phyloP scores from a whole-genome alignment of 2,329 filamentous ascomycete genomes.

The Mollisia scopiformis region DNA sequence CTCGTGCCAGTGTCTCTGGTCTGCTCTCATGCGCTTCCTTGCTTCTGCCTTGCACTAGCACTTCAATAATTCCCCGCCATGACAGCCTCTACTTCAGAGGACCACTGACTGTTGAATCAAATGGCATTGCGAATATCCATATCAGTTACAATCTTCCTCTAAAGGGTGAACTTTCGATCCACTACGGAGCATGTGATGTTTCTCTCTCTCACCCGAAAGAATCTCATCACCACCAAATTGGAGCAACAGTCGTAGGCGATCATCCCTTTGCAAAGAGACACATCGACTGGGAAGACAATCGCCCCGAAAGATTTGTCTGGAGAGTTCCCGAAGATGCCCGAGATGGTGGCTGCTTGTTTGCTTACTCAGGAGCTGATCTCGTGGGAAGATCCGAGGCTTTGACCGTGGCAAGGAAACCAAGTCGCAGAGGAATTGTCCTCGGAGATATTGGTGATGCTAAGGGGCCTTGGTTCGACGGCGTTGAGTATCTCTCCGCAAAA shows the following conservation, averaged over 20 bases:
- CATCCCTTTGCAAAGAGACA: constrained; percentile 45
- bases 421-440: constrained; percentile 8
- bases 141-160: background rate
- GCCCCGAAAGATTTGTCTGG: constrained; percentile 45
- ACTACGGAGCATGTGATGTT: constrained; percentile 66
- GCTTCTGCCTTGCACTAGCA: background rate
- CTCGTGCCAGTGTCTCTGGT: background rate
- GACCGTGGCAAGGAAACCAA: constrained; percentile 10
- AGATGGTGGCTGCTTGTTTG: constrained; percentile 39
- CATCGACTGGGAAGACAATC: constrained; percentile 49
- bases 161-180: background rate
- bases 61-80: background rate
- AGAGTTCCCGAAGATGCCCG: constrained; percentile 36
- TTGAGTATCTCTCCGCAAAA: constrained; percentile 58
- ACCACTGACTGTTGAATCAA: background rate
- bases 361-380: constrained; percentile 34
- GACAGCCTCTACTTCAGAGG: constrained; percentile 4
- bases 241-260: constrained; percentile 39
- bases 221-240: constrained; percentile 19
- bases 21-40: background rate
- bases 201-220: constrained; percentile 50
- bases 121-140: constrained; percentile 5
- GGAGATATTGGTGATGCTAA: constrained; percentile 23
- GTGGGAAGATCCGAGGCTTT: constrained; percentile 23
- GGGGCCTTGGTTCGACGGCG: constrained; percentile 69